These are phyloP conservation scores for Telopea speciosissima DNA, from an alignment of 177 flowering plant species.

Conservation along the genomic window DNA sequence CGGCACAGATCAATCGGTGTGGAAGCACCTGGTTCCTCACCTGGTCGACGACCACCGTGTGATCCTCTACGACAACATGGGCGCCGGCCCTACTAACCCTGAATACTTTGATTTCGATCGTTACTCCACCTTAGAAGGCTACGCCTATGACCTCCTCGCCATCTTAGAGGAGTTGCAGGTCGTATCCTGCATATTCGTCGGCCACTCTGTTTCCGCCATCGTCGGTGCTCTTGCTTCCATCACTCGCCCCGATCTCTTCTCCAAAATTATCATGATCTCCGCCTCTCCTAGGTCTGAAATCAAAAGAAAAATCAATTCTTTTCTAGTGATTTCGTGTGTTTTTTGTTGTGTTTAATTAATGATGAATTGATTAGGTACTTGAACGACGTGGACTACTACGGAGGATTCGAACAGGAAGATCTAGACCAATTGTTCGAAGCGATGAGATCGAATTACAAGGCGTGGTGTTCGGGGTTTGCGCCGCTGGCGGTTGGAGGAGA, in stretches of 20 bases:
- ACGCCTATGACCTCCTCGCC: constrained; percentile 68
- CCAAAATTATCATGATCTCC: constrained; percentile 58
- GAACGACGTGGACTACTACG: constrained; percentile 37
- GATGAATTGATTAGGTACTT: not conserved
- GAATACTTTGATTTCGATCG: constrained; percentile 85
- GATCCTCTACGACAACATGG: constrained; percentile 77
- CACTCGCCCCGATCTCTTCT: constrained; percentile 73
- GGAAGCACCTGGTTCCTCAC: constrained; percentile 83
- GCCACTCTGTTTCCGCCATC: constrained; percentile 75
- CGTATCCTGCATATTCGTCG: constrained; percentile 60
- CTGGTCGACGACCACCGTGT: constrained; percentile 53
- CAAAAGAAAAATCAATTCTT: not conserved
- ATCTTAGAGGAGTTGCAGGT: constrained; percentile 62
- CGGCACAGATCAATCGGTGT: constrained; percentile 89
- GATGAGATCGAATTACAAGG: constrained; percentile 52
- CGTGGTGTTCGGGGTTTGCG: constrained; percentile 62
- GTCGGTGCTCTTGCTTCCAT: constrained; percentile 71
- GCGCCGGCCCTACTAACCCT: constrained; percentile 91
- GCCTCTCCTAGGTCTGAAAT: constrained; percentile 66
- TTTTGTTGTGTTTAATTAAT: too few relatives aligned
- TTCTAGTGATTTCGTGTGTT: too few relatives aligned
- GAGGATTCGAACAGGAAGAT: constrained; percentile 70
- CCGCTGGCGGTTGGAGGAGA: constrained; percentile 60
- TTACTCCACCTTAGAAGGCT: constrained; percentile 75
- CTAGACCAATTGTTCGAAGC: constrained; percentile 55